Conservation (phyloP, 2,329 filamentous ascomycete species). For the Exophiala dermatitidis region DNA sequence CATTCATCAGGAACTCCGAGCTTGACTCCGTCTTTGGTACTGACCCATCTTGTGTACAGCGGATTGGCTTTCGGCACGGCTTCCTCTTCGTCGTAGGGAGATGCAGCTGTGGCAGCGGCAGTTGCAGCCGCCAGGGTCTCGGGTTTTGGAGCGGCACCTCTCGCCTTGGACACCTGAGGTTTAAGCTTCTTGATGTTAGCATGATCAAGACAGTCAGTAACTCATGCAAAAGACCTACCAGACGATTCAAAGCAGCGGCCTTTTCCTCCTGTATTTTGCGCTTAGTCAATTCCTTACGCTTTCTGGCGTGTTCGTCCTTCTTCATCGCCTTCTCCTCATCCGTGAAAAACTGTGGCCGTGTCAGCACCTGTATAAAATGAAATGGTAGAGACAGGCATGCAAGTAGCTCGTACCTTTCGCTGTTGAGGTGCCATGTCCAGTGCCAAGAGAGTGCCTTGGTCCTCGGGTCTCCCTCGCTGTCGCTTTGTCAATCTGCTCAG, state of each 20-base stretch:
- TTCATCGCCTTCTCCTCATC: conserved; percentile 68
- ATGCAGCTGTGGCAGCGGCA: conserved; percentile 31
- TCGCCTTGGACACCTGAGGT: conserved; percentile 57
- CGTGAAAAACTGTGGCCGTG: conserved; percentile 62
- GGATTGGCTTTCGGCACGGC: conserved; percentile 37
- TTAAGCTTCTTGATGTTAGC: conserved; percentile 39
- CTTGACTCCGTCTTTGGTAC: conserved; percentile 36
- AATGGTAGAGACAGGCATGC: neutral
- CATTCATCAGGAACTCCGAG: conserved; percentile 44
- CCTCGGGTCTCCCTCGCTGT: conserved; percentile 54
- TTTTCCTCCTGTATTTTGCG: conserved; percentile 75
- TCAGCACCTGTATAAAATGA: conserved; percentile 46
- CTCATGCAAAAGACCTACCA: conserved; percentile 3
- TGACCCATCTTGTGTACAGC: conserved; percentile 42
- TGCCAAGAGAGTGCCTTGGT: conserved; percentile 46
- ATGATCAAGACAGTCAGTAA: neutral
- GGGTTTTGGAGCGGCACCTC: conserved; percentile 42
- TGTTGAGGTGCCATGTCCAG: conserved; percentile 46
- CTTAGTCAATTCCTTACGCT: conserved; percentile 66
- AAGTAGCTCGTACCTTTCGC: conserved; percentile 15
- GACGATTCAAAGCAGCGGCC: conserved; percentile 37
- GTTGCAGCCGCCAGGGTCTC: conserved; percentile 36
- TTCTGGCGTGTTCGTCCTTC: conserved; percentile 64
- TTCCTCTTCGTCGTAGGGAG: conserved; percentile 33
- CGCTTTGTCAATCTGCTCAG: conserved; percentile 60